These are phyloP conservation scores for Bretschneidera sinensis DNA, from an alignment of 345 rosid genomes.

Conservation along the genomic window DNA sequence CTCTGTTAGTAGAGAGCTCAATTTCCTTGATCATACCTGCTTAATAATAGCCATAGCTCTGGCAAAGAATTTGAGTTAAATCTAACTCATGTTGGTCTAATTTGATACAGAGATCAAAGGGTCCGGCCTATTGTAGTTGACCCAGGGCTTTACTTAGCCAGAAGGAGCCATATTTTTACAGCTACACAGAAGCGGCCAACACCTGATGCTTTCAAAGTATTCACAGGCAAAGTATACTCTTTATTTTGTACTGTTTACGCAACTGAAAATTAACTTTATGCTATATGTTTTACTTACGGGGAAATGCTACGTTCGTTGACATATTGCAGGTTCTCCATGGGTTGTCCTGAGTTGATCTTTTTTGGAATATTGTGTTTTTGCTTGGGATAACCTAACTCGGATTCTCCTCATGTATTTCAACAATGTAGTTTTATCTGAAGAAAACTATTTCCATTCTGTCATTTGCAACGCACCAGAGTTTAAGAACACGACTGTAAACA, in stretches of 20 bases:
- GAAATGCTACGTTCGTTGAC: not conserved
- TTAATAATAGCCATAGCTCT: not conserved
- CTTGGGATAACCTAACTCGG: conserved; percentile 61
- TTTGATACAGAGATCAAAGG: conserved; percentile 42
- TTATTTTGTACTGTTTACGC: not conserved
- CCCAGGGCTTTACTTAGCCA: conserved; percentile 50
- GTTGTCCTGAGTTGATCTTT: conserved; percentile 44
- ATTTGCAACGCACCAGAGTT: too few species aligned
- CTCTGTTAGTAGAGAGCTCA: conserved; percentile 47
- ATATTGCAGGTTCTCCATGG: conserved; percentile 55
- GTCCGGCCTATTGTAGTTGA: conserved; percentile 56
- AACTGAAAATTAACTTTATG: not conserved
- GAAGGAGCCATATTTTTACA: too few species aligned
- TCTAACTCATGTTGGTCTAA: conserved; percentile 10
- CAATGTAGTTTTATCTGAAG: too few species aligned
- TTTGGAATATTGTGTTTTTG: conserved; percentile 51
- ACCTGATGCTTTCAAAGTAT: conserved; percentile 51
- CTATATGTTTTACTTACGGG: conserved; percentile 1
- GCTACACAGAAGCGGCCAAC: conserved; percentile 45
- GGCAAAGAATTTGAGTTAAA: not conserved
- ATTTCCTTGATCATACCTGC: conserved; percentile 53
- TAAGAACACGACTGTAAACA: too few species aligned
- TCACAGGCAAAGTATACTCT: conserved; percentile 41
- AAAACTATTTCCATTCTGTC: too few species aligned
- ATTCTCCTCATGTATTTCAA: conserved; percentile 56